Percentiles rank a stretch among this genome's conserved stretches.
Evolutionary conservation across 2,329 filamentous ascomycete species (phyloP).

Genomic region (Canariomyces notabilis): DNA sequence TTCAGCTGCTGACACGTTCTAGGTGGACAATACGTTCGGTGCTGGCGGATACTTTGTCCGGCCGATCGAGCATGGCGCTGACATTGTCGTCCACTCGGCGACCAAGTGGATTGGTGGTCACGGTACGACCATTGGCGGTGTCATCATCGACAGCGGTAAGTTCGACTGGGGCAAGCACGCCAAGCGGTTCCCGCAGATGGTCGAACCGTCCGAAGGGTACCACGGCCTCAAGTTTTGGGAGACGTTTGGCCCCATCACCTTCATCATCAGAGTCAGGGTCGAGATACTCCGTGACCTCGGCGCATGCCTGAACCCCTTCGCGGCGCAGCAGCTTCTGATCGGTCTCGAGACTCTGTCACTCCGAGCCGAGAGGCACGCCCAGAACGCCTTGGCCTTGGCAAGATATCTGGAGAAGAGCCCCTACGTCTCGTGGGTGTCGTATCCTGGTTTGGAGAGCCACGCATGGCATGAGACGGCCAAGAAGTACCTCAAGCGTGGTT

Average conservation of each 20-base stretch:
- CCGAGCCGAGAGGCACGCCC: slow-evolving; percentile 78
- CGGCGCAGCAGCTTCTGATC: slow-evolving; percentile 83
- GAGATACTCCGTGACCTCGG: slow-evolving; percentile 88
- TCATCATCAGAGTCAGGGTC: slow-evolving; percentile 79
- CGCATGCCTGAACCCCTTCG: slow-evolving; percentile 79
- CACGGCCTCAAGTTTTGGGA: slow-evolving; percentile 94
- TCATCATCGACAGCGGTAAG: slow-evolving; percentile 82
- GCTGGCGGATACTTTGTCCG: slow-evolving; percentile 84
- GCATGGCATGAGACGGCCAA: slow-evolving; percentile 74
- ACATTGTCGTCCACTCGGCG: slow-evolving; percentile 90
- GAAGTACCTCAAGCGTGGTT: slow-evolving; percentile 79
- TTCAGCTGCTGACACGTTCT: background rate
- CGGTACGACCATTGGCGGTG: slow-evolving; percentile 83
- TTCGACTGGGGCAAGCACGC: slow-evolving; percentile 89
- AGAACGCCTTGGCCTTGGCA: slow-evolving; percentile 76
- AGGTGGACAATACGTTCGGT: slow-evolving; percentile 93
- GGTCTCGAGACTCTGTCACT: slow-evolving; percentile 87
- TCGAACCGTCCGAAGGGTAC: slow-evolving; percentile 82
- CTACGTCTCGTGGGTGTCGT: slow-evolving; percentile 89
- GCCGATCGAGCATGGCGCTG: slow-evolving; percentile 84
- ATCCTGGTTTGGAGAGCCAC: slow-evolving; percentile 82
- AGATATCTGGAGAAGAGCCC: slow-evolving; percentile 77
- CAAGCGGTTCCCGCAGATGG: slow-evolving; percentile 85
- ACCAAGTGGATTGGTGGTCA: slow-evolving; percentile 98
- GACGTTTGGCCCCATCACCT: slow-evolving; percentile 77